Base-by-base conservation (phyloP, 257 asterid genomes). In the Lycium barbarum region DNA sequence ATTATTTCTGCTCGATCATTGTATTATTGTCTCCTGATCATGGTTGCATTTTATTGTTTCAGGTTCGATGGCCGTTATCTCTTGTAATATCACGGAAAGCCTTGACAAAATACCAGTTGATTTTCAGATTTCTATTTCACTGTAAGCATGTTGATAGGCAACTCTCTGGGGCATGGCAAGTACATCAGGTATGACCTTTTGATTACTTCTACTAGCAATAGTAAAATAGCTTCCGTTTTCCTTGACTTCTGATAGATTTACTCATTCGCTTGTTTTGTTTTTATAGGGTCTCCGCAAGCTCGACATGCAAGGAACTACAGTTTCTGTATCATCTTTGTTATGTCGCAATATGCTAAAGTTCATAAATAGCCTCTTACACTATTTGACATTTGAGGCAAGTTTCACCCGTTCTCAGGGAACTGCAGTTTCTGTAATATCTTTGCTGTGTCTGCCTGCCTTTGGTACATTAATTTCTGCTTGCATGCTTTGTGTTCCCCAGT, bases 101-200 rank as follows among this genome's bases (percentile, higher is more conserved):
- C 73, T 88, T 93, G 88, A 95, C 98, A 83, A 96, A 94, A 85
- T 96, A 96, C 87, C 98, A 96, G 90, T 89, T 96, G 84, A 93
- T 96, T 86, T 96, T 95, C 80, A 95, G 96, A 86, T 92, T 91
- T 86, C 91, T 96, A 88, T 96, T 96, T 88, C 98, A 90, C 91
- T 95, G 98, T 90, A 96, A 96, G 92, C 97, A 95, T 87, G 99
- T 96, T 83, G 93, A 95, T 85, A 88, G 98, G 85, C 99, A 96
- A 90, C 99, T 96, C 85, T 95, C 98, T 90, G 97, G 95, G 20
- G 97, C 99, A 86, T 96, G 99, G 99, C 99, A 96, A 86, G 84
- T 93, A 59, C 98, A 96, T 89, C 98, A 96, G 80, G 99, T 95
- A 88, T 70, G 92, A 59, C 58, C 53, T 70, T 26, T 59, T 20